phyloP scores from a whole-genome alignment of 176 grass and related monocot species.

The Aegilops sharonensis region DNA sequence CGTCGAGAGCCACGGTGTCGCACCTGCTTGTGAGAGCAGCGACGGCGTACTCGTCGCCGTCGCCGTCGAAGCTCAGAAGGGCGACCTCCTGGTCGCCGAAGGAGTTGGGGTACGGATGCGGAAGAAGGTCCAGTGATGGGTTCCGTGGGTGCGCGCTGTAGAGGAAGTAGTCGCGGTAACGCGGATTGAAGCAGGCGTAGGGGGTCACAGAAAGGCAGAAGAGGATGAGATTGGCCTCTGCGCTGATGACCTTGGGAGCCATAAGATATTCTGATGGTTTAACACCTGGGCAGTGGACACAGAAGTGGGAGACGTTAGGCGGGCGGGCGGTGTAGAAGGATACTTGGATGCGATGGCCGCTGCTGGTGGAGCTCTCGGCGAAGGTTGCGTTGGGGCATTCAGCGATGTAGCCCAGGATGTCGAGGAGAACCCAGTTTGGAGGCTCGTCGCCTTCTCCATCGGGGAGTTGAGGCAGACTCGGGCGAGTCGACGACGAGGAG shows the following conservation, averaged over 20 bases:
- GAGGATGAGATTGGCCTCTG: not conserved
- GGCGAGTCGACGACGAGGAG: too few relatives aligned
- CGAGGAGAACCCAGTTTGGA: not conserved
- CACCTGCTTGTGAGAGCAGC: not conserved
- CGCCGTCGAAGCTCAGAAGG: not conserved
- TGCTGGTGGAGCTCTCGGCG: not conserved
- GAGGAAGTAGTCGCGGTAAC: not conserved
- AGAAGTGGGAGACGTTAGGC: too few relatives aligned
- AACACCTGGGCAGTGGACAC: not conserved
- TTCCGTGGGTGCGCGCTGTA: not conserved
- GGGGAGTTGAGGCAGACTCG: not conserved
- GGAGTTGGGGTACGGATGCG: not conserved
- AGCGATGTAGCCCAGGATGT: not conserved
- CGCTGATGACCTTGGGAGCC: not conserved
- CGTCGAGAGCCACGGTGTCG: not conserved
- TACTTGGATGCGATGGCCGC: not conserved
- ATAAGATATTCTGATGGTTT: not conserved
- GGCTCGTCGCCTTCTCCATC: not conserved
- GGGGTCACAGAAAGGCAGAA: not conserved
- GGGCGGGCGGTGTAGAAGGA: not conserved
- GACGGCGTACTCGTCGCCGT: too few relatives aligned
- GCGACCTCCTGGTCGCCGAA: not conserved
- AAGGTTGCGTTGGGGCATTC: not conserved
- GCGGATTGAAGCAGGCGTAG: not conserved
- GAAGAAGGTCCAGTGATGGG: not conserved